phyloP scores from a whole-genome alignment of 78 protist species.

The Cavenderia fasciculata region DNA sequence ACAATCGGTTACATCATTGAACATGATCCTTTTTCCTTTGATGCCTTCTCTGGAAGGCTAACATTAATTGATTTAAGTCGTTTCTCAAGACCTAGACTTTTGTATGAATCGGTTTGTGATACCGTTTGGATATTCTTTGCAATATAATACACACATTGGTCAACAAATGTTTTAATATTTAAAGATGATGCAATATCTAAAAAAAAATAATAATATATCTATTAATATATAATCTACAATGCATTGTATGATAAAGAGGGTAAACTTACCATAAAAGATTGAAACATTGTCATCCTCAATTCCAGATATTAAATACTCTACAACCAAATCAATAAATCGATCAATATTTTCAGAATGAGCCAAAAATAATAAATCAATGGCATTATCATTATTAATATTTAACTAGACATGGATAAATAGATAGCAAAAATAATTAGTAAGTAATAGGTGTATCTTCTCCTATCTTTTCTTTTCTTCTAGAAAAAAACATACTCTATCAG shows the following conservation, averaged over 20 bases:
- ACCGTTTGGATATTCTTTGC: conserved; percentile 41
- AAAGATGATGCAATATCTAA: conserved; percentile 9
- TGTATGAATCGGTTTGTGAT: conserved; percentile 15
- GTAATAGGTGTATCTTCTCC: neutral
- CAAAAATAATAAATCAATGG: conserved; percentile 22
- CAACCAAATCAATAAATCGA: conserved; percentile 45
- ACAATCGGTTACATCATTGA: too few species aligned
- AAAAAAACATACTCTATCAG: conserved; percentile 13
- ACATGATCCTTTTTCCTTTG: too few species aligned
- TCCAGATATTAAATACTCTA: conserved; percentile 23
- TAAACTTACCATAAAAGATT: neutral
- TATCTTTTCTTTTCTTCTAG: neutral
- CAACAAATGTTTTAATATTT: neutral
- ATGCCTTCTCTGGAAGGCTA: too few species aligned
- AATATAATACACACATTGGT: conserved; percentile 35
- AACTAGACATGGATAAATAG: neutral
- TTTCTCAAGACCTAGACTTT: neutral
- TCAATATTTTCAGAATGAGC: conserved; percentile 10
- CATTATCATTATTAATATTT: conserved; percentile 37
- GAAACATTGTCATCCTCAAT: conserved; percentile 55
- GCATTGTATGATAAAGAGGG: neutral
- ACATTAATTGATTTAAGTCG: too few species aligned
- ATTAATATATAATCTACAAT: neutral
- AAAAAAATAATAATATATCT: neutral
- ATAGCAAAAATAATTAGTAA: neutral